Evolutionary conservation across 1,139 yeast genomes (phyloP).

Genomic region (Saccharomycopsis hybrid): DNA sequence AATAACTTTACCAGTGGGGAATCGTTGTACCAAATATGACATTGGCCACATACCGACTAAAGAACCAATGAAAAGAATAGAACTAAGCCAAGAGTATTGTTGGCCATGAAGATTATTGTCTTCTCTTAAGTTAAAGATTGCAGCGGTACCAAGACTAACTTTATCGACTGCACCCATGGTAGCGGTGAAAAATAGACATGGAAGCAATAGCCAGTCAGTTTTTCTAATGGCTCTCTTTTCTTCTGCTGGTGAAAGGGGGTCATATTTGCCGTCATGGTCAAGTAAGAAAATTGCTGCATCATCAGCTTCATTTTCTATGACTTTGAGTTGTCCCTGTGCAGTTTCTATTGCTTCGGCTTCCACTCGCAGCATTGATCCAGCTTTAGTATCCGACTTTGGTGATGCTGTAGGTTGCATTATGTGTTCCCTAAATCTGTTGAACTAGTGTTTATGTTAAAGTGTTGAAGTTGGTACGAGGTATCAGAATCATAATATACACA

Average conservation of each 20-base stretch:
- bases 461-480: no score
- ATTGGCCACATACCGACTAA: slow-evolving; percentile 30
- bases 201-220: slow-evolving; percentile 33
- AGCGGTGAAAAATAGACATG: slow-evolving; percentile 32
- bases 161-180: slow-evolving; percentile 41
- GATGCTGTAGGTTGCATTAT: no score
- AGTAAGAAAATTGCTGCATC: slow-evolving; percentile 24
- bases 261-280: slow-evolving; percentile 26
- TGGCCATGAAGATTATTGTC: slow-evolving; percentile 35
- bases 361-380: no score
- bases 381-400: no score
- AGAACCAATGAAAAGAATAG: slow-evolving; percentile 42
- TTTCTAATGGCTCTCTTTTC: slow-evolving; percentile 29
- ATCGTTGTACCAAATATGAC: slow-evolving; percentile 21
- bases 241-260: slow-evolving; percentile 29
- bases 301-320: slow-evolving; percentile 14
- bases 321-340: no score
- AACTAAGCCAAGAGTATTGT: slow-evolving; percentile 43
- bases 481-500: no score
- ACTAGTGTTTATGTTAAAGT: no score
- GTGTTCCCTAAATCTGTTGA: no score
- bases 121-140: slow-evolving; percentile 36
- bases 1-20: slow-evolving; percentile 29
- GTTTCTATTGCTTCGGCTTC: no score
- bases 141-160: slow-evolving; percentile 37